Conservation (phyloP, 371 early-diverging fungal genomes). For the Mortierella sp. region DNA sequence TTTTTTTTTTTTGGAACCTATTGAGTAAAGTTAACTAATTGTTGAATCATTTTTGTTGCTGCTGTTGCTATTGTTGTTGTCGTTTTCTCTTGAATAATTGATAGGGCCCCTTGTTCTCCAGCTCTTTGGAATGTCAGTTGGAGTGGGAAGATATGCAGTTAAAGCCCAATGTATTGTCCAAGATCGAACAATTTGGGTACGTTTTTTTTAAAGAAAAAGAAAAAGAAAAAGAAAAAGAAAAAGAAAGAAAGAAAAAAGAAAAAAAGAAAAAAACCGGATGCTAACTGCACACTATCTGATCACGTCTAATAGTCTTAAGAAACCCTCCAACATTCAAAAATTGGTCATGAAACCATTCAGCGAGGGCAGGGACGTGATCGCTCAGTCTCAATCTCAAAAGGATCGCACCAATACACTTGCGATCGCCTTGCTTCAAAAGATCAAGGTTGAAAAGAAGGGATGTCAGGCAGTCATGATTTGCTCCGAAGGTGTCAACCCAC, state of each 20-base stretch:
- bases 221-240: no score
- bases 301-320: conserved; percentile 19
- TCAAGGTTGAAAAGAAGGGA: conserved; percentile 25
- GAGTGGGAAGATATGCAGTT: conserved; percentile 44
- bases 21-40: no score
- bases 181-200: conserved; percentile 39
- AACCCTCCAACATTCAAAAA: conserved; percentile 46
- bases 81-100: no score
- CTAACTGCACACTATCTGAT: background rate
- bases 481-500: conserved; percentile 35
- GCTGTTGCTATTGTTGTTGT: no score
- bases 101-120: conserved; percentile 26
- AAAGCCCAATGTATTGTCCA: conserved; percentile 22
- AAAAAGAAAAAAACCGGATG: background rate
- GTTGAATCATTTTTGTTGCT: no score
- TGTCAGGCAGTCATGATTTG: conserved; percentile 46
- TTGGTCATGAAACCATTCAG: conserved; percentile 34
- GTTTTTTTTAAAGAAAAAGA: background rate
- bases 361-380: conserved; percentile 45
- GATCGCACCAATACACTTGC: conserved; percentile 50
- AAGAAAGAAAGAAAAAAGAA: background rate
- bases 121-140: conserved; percentile 42
- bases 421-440: conserved; percentile 35
- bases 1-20: no score
- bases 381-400: conserved; percentile 47